These are phyloP conservation scores for Neurospora terricola DNA, from an alignment of 495 filamentous ascomycete species.

Conservation along the genomic window DNA sequence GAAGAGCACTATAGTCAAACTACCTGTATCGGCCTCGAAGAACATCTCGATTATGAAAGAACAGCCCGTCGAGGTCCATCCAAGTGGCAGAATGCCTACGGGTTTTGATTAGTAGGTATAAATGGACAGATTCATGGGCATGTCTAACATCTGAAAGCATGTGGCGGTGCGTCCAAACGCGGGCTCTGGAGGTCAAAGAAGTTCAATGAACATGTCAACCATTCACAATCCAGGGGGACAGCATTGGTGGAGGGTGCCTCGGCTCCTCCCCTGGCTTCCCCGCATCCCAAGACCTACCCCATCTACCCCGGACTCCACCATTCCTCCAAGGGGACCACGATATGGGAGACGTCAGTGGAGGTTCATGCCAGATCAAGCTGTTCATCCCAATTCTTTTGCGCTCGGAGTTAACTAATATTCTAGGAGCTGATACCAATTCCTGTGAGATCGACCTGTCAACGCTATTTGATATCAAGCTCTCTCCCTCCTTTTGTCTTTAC, in stretches of 20 bases:
- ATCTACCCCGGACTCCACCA: conserved; percentile 5
- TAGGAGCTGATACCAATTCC: neutral
- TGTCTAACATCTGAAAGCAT: neutral
- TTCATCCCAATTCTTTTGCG: neutral
- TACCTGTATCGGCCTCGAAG: neutral
- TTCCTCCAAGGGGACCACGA: neutral
- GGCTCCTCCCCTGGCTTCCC: conserved; percentile 5
- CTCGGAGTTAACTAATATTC: neutral
- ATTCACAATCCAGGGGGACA: neutral
- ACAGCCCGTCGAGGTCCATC: neutral
- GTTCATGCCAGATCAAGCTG: neutral
- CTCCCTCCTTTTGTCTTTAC: neutral
- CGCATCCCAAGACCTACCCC: conserved; percentile 4
- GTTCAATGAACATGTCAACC: neutral
- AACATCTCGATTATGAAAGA: neutral
- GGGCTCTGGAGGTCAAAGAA: neutral
- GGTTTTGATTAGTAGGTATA: neutral
- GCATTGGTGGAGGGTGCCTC: conserved; percentile 1
- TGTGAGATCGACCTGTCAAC: neutral
- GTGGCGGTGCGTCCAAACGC: neutral
- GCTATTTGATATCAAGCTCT: neutral
- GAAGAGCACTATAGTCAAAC: neutral
- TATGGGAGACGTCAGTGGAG: neutral
- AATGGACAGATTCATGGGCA: neutral
- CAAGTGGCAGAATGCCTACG: neutral